These are phyloP conservation scores for Phytophthora palmivora DNA, from an alignment of 352 stramenopile genomes.

Conservation along the genomic window DNA sequence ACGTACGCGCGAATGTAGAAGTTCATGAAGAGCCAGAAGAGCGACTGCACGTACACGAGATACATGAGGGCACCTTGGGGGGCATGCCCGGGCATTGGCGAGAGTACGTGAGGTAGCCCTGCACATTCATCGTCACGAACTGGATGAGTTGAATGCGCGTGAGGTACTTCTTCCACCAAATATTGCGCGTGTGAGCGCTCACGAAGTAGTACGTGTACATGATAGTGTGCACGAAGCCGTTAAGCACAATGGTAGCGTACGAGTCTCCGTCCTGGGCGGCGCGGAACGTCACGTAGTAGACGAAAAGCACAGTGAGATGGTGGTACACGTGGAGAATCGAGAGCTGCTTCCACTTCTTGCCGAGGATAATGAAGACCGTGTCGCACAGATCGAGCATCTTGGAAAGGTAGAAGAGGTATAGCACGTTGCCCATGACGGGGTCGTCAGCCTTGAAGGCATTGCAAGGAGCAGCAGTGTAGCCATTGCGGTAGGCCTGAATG, in stretches of 20 bases:
- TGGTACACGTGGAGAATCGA: slow-evolving; percentile 98
- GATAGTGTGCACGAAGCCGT: slow-evolving; percentile 97
- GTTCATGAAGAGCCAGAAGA: slow-evolving; percentile 96
- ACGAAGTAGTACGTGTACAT: slow-evolving; percentile 99
- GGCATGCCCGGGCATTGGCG: slow-evolving; percentile 88
- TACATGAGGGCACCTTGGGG: slow-evolving; percentile 84
- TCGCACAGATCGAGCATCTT: slow-evolving; percentile 93
- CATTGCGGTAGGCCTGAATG: slow-evolving; percentile 89
- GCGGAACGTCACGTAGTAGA: slow-evolving; percentile 96
- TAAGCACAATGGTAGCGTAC: slow-evolving; percentile 95
- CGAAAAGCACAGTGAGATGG: slow-evolving; percentile 95
- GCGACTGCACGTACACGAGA: slow-evolving; percentile 94
- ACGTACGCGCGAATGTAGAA: slow-evolving; percentile 96
- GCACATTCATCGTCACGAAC: slow-evolving; percentile 86
- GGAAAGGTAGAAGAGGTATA: slow-evolving; percentile 97
- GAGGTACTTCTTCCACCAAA: slow-evolving; percentile 97
- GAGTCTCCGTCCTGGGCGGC: slow-evolving; percentile 95
- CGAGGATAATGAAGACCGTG: slow-evolving; percentile 96
- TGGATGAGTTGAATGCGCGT: slow-evolving; percentile 95
- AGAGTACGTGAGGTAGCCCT: slow-evolving; percentile 66
- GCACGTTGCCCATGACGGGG: slow-evolving; percentile 90
- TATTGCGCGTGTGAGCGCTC: slow-evolving; percentile 94
- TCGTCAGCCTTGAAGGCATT: slow-evolving; percentile 86
- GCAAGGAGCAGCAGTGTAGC: slow-evolving; percentile 88
- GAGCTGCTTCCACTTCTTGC: slow-evolving; percentile 97